Evolutionary conservation across 2,329 filamentous ascomycete genomes (phyloP).

Genomic region (Escovopsis sp.): DNA sequence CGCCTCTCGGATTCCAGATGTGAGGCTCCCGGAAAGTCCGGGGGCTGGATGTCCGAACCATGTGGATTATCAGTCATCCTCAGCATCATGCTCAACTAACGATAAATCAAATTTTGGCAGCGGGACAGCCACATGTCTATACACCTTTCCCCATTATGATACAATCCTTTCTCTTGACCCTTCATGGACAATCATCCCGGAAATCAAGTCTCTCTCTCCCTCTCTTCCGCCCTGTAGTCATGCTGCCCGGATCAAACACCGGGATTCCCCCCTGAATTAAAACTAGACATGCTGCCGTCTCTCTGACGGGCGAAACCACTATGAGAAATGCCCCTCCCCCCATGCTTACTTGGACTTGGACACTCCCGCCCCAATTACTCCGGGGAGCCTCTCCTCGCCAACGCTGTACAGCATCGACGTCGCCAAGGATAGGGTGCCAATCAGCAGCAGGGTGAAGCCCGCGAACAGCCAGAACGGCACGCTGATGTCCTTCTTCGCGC

Average conservation of each 20-base stretch:
- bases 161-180: neutral
- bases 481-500: constrained; percentile 85
- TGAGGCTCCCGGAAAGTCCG: no score
- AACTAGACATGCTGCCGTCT: neutral
- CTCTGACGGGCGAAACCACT: neutral
- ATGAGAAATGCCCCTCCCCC: neutral
- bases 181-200: no score
- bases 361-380: constrained; percentile 92
- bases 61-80: no score
- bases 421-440: constrained; percentile 52
- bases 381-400: constrained; percentile 75
- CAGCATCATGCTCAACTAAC: no score
- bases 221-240: neutral
- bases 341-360: constrained; percentile 47
- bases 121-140: neutral
- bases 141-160: neutral
- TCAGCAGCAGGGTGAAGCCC: constrained; percentile 55
- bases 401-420: constrained; percentile 71
- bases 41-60: no score
- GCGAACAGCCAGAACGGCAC: constrained; percentile 78
- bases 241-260: neutral
- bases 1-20: no score
- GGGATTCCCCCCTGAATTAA: neutral
- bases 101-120: no score
- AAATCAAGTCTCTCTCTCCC: no score